Evolutionary conservation across 108 stramenopile species (phyloP).

Genomic region (Seminavis robusta): DNA sequence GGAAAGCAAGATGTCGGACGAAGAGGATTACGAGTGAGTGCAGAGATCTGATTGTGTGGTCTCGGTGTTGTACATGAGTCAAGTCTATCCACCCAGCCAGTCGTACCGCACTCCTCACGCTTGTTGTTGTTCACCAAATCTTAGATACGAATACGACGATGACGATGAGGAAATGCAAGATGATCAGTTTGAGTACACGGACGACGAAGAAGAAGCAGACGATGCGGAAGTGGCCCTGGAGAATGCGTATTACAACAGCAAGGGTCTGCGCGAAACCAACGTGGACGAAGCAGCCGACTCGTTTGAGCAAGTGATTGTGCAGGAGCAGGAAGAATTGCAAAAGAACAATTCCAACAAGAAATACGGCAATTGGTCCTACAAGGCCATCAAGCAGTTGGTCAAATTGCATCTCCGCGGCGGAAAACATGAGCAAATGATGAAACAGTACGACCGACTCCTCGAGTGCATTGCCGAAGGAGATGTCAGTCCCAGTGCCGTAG

Average conservation of each 20-base stretch:
- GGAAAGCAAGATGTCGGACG: constrained; percentile 45
- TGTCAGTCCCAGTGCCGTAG: constrained; percentile 83
- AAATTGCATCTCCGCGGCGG: constrained; percentile 72
- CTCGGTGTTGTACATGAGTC: too few species aligned
- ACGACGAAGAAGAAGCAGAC: constrained; percentile 77
- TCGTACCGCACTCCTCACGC: too few species aligned
- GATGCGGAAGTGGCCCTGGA: constrained; percentile 81
- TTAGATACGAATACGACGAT: constrained; percentile 50
- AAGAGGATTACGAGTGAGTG: constrained; percentile 49
- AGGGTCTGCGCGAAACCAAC: constrained; percentile 62
- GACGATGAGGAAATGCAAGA: constrained; percentile 70
- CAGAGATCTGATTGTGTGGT: too few species aligned
- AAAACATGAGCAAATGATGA: constrained; percentile 33
- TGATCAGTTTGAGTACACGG: constrained; percentile 84
- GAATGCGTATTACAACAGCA: constrained; percentile 92
- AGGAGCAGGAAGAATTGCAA: constrained; percentile 32
- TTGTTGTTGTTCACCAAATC: too few species aligned
- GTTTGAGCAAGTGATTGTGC: constrained; percentile 72
- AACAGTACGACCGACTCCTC: constrained; percentile 65
- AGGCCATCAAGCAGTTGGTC: constrained; percentile 88
- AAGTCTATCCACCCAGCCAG: too few species aligned
- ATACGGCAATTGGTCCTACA: constrained; percentile 85
- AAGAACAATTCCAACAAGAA: constrained; percentile 21
- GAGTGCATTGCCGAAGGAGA: constrained; percentile 69
- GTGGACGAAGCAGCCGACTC: constrained; percentile 57